A percentile compares a stretch with the other conserved stretches of the same genome.
These are phyloP conservation scores for Phaeophleospora eucalypticola DNA, from an alignment of 2,329 filamentous ascomycete genomes.

Conservation along the genomic window DNA sequence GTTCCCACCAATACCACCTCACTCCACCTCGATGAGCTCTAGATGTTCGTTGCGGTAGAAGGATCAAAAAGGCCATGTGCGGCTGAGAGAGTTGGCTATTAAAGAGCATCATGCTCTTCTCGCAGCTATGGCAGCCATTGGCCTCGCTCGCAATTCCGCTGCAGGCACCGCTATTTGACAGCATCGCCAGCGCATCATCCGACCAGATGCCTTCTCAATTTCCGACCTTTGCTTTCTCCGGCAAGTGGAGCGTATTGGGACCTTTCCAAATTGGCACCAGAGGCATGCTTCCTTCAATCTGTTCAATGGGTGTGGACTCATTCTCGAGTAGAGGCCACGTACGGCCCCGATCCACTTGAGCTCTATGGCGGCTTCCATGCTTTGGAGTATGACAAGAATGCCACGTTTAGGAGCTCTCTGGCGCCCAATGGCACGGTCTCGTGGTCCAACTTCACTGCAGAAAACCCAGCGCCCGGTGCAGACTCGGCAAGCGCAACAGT, in stretches of 20 bases:
- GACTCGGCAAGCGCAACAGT: slow-evolving; percentile 37
- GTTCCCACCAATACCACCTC: no score
- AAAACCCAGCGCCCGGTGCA: slow-evolving; percentile 25
- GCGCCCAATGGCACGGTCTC: slow-evolving; percentile 47
- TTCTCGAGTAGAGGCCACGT: slow-evolving; percentile 47
- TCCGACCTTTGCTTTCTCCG: slow-evolving; percentile 8
- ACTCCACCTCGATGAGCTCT: no score
- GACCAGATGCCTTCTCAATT: neutral
- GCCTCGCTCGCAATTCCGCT: neutral
- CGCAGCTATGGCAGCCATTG: slow-evolving; percentile 5
- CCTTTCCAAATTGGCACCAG: slow-evolving; percentile 57
- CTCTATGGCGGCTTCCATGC: slow-evolving; percentile 49
- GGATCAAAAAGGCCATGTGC: no score
- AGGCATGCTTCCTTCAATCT: slow-evolving; percentile 39
- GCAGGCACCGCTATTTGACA: neutral
- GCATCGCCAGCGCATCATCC: no score
- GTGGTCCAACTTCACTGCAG: slow-evolving; percentile 45
- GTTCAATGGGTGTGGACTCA: slow-evolving; percentile 2
- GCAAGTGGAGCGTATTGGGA: slow-evolving; percentile 41
- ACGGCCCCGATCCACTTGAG: slow-evolving; percentile 58
- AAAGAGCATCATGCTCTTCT: slow-evolving; percentile 4
- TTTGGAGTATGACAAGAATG: slow-evolving; percentile 41
- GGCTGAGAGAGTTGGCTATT: no score
- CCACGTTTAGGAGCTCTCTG: slow-evolving; percentile 49
- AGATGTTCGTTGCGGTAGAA: no score